A percentile compares a stretch with the other conserved stretches of the same genome.
Evolutionary conservation across 495 filamentous ascomycete genomes (phyloP).

Genomic region (Xylaria palmicola): DNA sequence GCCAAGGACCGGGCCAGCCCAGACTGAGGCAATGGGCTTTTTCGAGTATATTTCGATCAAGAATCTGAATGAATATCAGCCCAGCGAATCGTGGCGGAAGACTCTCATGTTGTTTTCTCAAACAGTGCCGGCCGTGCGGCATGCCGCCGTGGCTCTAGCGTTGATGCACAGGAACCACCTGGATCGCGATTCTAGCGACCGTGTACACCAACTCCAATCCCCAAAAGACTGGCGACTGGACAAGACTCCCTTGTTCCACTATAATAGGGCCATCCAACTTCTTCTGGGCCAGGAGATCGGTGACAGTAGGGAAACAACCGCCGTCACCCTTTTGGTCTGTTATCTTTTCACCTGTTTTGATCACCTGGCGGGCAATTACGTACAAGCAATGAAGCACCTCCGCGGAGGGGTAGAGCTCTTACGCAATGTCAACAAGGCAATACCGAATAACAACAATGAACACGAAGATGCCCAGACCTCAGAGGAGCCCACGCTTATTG

Average conservation of each 20-base stretch:
- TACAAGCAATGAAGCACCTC: constrained; percentile 20
- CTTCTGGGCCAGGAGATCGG: constrained; percentile 13
- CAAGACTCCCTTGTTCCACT: constrained; percentile 13
- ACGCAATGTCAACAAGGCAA: constrained; percentile 6
- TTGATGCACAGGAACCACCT: constrained; percentile 24
- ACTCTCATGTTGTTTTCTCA: constrained; percentile 35
- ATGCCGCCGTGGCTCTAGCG: constrained; percentile 34
- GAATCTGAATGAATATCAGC: constrained; percentile 33
- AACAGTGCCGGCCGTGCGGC: constrained; percentile 32
- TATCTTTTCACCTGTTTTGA: constrained; percentile 27
- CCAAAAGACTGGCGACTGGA: constrained; percentile 4
- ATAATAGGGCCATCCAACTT: constrained; percentile 21
- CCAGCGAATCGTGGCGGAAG: constrained; percentile 28
- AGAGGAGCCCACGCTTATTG: constrained; percentile 6
- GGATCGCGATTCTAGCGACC: neutral
- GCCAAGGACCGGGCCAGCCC: constrained; percentile 18
- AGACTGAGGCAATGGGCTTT: constrained; percentile 30
- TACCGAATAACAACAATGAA: neutral
- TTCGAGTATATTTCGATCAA: constrained; percentile 32
- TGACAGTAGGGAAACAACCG: constrained; percentile 3
- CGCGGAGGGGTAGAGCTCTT: constrained; percentile 19
- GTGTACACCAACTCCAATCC: neutral
- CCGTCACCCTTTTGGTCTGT: constrained; percentile 22
- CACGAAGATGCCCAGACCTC: neutral
- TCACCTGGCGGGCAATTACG: constrained; percentile 16